Evolutionary conservation across 805 yeast species (phyloP), one percentile per base, ranked within the genome.

Genomic region (Cyberlindnera misumaiensis): DNA sequence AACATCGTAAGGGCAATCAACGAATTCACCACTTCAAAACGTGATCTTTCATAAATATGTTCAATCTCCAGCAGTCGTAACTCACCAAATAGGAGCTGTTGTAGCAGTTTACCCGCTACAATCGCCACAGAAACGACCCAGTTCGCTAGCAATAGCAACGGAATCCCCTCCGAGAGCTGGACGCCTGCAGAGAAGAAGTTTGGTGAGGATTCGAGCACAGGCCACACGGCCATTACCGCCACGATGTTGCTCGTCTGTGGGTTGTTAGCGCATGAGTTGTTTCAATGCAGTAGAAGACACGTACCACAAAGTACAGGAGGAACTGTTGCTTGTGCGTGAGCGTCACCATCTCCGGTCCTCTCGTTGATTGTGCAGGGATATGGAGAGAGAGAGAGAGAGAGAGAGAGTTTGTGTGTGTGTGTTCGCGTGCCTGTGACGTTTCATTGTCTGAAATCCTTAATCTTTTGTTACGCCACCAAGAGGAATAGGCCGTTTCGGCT

Each of bases 31-130:
- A 82, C 63, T 3, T 84, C 72, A 39, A 64, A 77, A 69, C 80
- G 83, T 36, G 75, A 68, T 55, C 77, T 70, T 55, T 73, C 94
- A 56, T 70, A 74, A 36, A 76, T 68, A 53, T 83, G 89, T 48
- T 89, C 95, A 38, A 72, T 59, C 56, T 90, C 98, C 26, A 83
- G 69, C 12, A 77, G 60, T 40, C 95, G 67, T 37, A 90, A 62
- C 40, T 77, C 78, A 0, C 96, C 96, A 63, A 88, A 87, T 28
- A 86, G 49, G 0, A 78, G 2, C 20, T 59, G 45, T 34, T 79
- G 82, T 0, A 79, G 45, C 8, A 68, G 30, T 45, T 75, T 73
- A 26, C 77, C 81, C 12, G 70, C 11, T 3, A 62, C 45, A 2
- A 59, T 43, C 5, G 60, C 48, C 33, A 60, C 53, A 1, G 67